Evolutionary conservation across 768 basidiomycete species (phyloP), one percentile per base, ranked within the genome.

Genomic region (Lactarius psammicola): DNA sequence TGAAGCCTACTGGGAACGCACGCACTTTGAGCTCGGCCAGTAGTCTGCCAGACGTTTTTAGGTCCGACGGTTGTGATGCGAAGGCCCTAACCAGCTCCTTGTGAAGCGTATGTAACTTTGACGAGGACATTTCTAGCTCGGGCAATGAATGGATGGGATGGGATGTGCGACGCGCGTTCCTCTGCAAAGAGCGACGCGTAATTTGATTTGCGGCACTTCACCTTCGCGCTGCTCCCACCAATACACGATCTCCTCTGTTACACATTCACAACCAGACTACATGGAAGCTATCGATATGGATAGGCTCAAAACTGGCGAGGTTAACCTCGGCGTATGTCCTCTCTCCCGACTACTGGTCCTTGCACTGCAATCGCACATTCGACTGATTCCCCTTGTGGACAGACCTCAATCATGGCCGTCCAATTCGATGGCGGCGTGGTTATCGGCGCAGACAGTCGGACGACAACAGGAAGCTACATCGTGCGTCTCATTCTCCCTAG

Each of bases 371-470:
- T 17, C 3, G 40, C 20, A 13, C 28, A 56, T 17, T 44, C n/a
- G 30, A 61, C 6, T 18, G 17, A 54, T 59, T 56, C 38, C 60
- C 42, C n/a, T 46, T 60, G 20, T 44, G 57, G n/a, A 6, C 72
- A 98, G 94, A 99, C 96, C 63, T 98, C 96, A 51, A 98, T 99
- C 76, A 98, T 98, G 95, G 96, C 97, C 61, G 95, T 98, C 68
- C 93, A 95, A 73, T 99, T 99, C 80, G 82, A 93, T 38, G 87
- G 87, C 34, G 97, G 97, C 44, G 97, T 99, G 65, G 88, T 99
- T 71, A 87, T 98, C 67, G 97, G 97, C 51, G 97, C 97, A 70
- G 97, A 99, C 80, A 92, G 90, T 84, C 85, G 96, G 66, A 99
- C 96, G 66, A 98, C 97, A 0, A 95, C 93, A 8, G 97, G 96